phyloP scores from a whole-genome alignment of 176 grass and related monocot species.

The Eragrostis curvula region DNA sequence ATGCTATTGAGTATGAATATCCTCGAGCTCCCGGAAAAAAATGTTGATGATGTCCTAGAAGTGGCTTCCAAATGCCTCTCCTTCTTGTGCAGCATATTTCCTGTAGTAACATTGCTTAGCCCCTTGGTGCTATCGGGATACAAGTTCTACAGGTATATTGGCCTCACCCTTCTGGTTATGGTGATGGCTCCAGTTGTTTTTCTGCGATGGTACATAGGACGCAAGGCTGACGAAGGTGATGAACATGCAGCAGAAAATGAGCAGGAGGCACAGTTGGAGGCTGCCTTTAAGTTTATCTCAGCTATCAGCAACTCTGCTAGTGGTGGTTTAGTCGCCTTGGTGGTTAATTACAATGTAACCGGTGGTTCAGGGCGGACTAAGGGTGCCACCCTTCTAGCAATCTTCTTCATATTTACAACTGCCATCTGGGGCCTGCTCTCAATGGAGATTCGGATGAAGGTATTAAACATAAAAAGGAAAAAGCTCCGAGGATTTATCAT shows the following conservation, averaged over 20 bases:
- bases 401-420: slow-evolving; percentile 28
- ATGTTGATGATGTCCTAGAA: not conserved
- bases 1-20: slow-evolving; percentile 29
- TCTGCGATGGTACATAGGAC: slow-evolving; percentile 23
- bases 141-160: slow-evolving; percentile 25
- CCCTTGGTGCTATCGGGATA: slow-evolving; percentile 7
- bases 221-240: not conserved
- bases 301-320: slow-evolving; percentile 27
- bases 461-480: not conserved
- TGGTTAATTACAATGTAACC: slow-evolving; percentile 13
- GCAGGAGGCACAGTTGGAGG: slow-evolving; percentile 2
- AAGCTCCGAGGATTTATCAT: not conserved
- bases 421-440: not conserved
- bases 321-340: slow-evolving; percentile 1
- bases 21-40: not conserved
- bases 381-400: not conserved
- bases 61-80: not conserved
- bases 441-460: not conserved
- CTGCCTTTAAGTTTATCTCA: slow-evolving; percentile 23
- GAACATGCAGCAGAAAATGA: not conserved
- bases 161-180: not conserved
- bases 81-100: slow-evolving; percentile 20
- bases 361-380: slow-evolving; percentile 1
- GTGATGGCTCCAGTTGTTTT: slow-evolving; percentile 1
- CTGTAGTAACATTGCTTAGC: slow-evolving; percentile 20